Evolutionary conservation across 2,329 filamentous ascomycete genomes (phyloP).

Genomic region (Scedosporium aurantiacum): DNA sequence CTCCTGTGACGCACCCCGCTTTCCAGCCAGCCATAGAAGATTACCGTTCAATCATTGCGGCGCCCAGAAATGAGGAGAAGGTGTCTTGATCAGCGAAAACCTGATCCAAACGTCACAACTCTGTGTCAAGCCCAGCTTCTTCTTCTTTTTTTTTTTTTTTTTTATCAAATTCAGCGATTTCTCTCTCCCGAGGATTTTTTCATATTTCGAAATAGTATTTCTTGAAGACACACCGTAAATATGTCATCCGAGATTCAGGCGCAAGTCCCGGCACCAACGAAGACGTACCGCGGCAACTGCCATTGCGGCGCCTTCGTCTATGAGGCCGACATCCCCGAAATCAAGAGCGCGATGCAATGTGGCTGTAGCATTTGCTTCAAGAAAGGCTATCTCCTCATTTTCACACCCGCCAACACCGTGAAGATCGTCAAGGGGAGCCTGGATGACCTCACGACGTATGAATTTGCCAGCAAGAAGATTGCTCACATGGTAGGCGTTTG

Average conservation of each 20-base stretch:
- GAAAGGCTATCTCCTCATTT: slow-evolving; percentile 30
- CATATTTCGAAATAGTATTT: neutral
- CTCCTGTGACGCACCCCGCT: no score
- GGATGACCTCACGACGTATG: slow-evolving; percentile 30
- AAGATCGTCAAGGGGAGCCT: slow-evolving; percentile 35
- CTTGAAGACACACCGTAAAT: neutral
- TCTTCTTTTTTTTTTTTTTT: no score
- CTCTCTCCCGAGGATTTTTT: no score
- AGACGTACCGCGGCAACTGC: slow-evolving; percentile 45
- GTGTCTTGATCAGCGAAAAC: no score
- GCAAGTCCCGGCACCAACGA: no score
- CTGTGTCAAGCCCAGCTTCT: no score
- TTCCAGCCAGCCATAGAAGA: no score
- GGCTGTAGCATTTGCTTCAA: slow-evolving; percentile 56
- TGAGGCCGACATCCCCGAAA: slow-evolving; percentile 41
- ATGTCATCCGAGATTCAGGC: neutral
- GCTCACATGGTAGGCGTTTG: slow-evolving; percentile 28
- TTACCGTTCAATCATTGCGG: no score
- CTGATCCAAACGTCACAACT: no score
- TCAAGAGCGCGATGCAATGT: slow-evolving; percentile 45
- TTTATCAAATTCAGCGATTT: no score
- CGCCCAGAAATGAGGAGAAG: no score
- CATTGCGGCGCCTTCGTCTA: slow-evolving; percentile 45
- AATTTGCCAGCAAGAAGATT: slow-evolving; percentile 26
- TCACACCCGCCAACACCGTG: slow-evolving; percentile 20